Evolutionary conservation across 108 stramenopile species (phyloP).

Genomic region (Discostella stelligeroides): DNA sequence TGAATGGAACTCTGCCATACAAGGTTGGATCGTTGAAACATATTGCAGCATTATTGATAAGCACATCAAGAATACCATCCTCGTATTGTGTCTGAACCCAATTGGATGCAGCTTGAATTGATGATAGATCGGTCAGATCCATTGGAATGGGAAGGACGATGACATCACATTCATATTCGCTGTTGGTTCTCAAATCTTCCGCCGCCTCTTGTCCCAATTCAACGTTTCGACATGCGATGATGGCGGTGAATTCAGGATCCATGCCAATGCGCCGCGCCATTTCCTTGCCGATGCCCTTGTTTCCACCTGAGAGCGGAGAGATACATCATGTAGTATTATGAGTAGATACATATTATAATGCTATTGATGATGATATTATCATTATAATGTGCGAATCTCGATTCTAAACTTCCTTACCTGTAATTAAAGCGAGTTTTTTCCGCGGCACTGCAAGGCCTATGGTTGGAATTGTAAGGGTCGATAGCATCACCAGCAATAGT

Average conservation of each 20-base stretch:
- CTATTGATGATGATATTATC: no score
- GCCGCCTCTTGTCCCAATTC: constrained; percentile 45
- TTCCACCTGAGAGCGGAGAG: constrained; percentile 24
- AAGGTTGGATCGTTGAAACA: constrained; percentile 72
- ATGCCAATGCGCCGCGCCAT: constrained; percentile 51
- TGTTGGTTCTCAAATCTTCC: constrained; percentile 28
- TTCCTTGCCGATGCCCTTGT: constrained; percentile 69
- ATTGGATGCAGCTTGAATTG: constrained; percentile 28
- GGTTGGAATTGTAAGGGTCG: background rate
- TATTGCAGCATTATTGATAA: constrained; percentile 67
- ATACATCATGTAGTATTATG: background rate
- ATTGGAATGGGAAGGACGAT: constrained; percentile 34
- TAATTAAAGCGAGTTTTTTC: background rate
- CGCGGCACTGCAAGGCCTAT: background rate
- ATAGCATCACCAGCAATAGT: background rate
- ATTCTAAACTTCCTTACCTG: background rate
- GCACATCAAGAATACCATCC: constrained; percentile 41
- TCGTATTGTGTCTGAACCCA: constrained; percentile 48
- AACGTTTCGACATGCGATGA: constrained; percentile 54
- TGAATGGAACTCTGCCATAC: constrained; percentile 59
- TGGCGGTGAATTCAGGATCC: constrained; percentile 43
- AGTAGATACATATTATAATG: background rate
- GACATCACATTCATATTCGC: constrained; percentile 37
- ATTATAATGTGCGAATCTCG: background rate
- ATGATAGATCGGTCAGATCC: constrained; percentile 40